phyloP scores from a whole-genome alignment of 108 stramenopile genomes.

The Cyclotella cryptica region DNA sequence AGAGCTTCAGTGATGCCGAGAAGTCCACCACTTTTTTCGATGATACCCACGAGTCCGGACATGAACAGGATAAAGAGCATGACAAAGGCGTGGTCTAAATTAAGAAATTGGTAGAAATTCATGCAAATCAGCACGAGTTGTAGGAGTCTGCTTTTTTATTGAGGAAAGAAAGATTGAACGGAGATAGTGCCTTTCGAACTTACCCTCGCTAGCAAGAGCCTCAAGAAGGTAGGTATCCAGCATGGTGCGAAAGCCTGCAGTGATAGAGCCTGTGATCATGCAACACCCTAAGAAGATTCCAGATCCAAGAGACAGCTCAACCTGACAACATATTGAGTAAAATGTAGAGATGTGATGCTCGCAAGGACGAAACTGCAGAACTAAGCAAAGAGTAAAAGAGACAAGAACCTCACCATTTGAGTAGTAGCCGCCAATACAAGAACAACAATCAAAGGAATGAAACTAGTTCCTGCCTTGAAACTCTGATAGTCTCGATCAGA shows the following conservation, averaged over 20 bases:
- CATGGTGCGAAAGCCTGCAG: slow-evolving; percentile 57
- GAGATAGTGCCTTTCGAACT: not conserved
- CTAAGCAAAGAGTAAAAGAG: not conserved
- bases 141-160: not conserved
- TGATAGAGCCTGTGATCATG: slow-evolving; percentile 45
- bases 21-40: slow-evolving; percentile 64
- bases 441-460: slow-evolving; percentile 56
- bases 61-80: slow-evolving; percentile 63
- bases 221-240: slow-evolving; percentile 57
- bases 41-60: slow-evolving; percentile 59
- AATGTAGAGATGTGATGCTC: not conserved
- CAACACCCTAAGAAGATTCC: slow-evolving; percentile 69
- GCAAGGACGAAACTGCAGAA: not conserved
- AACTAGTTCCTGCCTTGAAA: slow-evolving; percentile 55
- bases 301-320: slow-evolving; percentile 47
- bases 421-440: slow-evolving; percentile 53
- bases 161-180: not conserved
- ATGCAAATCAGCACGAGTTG: not conserved
- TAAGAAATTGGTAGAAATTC: not conserved
- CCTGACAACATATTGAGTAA: slow-evolving; percentile 23
- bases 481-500: slow-evolving; percentile 42
- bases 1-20: slow-evolving; percentile 48
- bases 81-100: slow-evolving; percentile 38
- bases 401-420: slow-evolving; percentile 41
- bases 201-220: slow-evolving; percentile 43